Percentiles rank a stretch among this genome's conserved stretches.
These are phyloP conservation scores for Orbilia blumenaviensis DNA, from an alignment of 2,329 filamentous ascomycete species.

Conservation along the genomic window DNA sequence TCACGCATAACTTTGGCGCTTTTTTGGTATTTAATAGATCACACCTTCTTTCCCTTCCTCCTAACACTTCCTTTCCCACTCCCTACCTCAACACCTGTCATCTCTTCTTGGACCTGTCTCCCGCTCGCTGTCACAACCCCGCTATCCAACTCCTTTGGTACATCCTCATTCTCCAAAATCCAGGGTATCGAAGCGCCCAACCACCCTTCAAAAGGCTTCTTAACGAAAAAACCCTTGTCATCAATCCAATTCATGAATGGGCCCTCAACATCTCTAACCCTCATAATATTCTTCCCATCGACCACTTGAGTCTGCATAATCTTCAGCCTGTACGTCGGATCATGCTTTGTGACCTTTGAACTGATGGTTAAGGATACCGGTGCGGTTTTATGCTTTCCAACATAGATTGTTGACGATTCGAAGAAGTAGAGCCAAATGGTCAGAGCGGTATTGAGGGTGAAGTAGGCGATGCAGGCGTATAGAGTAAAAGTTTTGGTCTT, in stretches of 20 bases:
- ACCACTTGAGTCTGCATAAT: slow-evolving; percentile 67
- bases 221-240: slow-evolving; percentile 74
- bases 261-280: slow-evolving; percentile 67
- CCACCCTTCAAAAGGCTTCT: slow-evolving; percentile 79
- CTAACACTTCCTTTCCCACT: slow-evolving; percentile 42
- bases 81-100: slow-evolving; percentile 27
- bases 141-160: slow-evolving; percentile 30
- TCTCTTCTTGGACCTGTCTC: slow-evolving; percentile 11
- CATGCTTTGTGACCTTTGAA: slow-evolving; percentile 78
- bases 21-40: slow-evolving; percentile 3
- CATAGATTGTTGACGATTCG: slow-evolving; percentile 83
- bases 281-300: slow-evolving; percentile 58
- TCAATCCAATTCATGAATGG: slow-evolving; percentile 83
- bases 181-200: slow-evolving; percentile 73
- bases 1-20: neutral
- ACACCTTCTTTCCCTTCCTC: slow-evolving; percentile 45
- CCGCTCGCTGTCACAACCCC: slow-evolving; percentile 41
- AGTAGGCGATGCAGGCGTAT: slow-evolving; percentile 80
- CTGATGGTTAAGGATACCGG: slow-evolving; percentile 77
- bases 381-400: slow-evolving; percentile 69
- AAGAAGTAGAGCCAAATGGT: slow-evolving; percentile 85
- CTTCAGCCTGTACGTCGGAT: slow-evolving; percentile 80
- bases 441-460: slow-evolving; percentile 77
- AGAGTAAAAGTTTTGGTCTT: slow-evolving; percentile 82
- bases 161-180: slow-evolving; percentile 49